Base-by-base conservation (phyloP, 768 basidiomycete species). In the Pleurotus salmoneostramineus region DNA sequence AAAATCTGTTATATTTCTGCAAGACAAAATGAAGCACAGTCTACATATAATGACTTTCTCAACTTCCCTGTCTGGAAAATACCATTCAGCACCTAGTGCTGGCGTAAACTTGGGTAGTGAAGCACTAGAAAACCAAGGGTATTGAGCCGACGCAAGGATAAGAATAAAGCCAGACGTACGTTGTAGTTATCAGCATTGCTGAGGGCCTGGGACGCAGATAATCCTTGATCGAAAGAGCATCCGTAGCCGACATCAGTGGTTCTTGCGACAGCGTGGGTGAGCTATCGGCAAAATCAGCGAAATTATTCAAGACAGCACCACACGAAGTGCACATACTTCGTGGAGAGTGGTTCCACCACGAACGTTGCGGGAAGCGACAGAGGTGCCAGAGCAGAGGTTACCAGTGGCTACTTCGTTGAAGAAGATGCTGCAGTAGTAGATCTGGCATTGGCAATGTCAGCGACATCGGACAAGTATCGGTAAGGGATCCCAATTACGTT, bases 131-230 rank as follows among this genome's bases (percentile, higher is more conserved):
- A 35, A 46, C 17, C 8, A 17, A 50, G 36, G 34, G 17, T 47
- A 31, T 46, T 7, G 34, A 36, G 32, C 4, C 15, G 31, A 10
- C 42, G 21, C 10, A 11, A 5, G 7, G n/a, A 54, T n/a, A 32
- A 55, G 14, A 21, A 34, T 31, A 5, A 12, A 21, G 32, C 21
- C 21, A 10, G 0, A 62, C 75, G 35, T 61, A 78, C 76, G 63
- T 81, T 79, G 70, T 69, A 79, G 70, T 76, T 79, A 61, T 81
- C 79, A 12, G 78, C 78, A 62, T 81, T 79, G 52, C 43, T 50
- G 15, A 70, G 47, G 17, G 71, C 60, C 55, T 74, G 64, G 1
- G 71, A 58, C 31, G 68, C 71, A 45, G 74, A 69, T 57, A 73
- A 72, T 10, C 62, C 67, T 66, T 77, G 74, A 63, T 79, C 76